Percentiles rank a stretch among this genome's conserved stretches.
Conservation (phyloP, 1,139 yeast genomes). For the Arxiozyma slooffiae region DNA sequence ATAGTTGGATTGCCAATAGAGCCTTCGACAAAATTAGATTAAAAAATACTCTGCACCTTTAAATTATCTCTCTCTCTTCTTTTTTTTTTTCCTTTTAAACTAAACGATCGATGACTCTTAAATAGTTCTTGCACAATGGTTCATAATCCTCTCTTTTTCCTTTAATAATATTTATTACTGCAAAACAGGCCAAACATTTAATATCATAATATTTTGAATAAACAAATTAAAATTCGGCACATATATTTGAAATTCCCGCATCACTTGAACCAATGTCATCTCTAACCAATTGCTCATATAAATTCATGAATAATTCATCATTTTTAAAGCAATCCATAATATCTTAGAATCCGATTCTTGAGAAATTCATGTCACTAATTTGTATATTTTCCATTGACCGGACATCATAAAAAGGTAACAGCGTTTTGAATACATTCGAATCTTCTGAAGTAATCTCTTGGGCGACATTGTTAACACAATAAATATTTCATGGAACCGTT, state of each 20-base stretch:
- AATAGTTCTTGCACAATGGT: constrained; percentile 69
- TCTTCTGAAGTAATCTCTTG: constrained; percentile 64
- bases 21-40: constrained; percentile 19
- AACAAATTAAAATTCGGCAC: constrained; percentile 9
- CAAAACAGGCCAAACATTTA: constrained; percentile 36
- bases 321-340: constrained; percentile 16
- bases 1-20: constrained; percentile 10
- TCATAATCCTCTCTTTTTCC: constrained; percentile 58
- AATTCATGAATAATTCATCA: constrained; percentile 13
- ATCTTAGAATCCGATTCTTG: constrained; percentile 4
- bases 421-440: constrained; percentile 59
- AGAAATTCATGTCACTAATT: background rate
- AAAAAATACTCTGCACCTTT: constrained; percentile 14
- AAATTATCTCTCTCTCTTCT: constrained; percentile 43
- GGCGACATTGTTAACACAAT: constrained; percentile 53
- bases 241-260: constrained; percentile 42
- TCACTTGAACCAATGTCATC: constrained; percentile 40
- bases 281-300: constrained; percentile 8
- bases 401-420: constrained; percentile 39
- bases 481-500: constrained; percentile 56
- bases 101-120: constrained; percentile 59
- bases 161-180: constrained; percentile 53
- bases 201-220: constrained; percentile 41
- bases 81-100: no score
- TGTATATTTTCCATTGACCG: constrained; percentile 34